Percentiles rank a stretch among this genome's conserved stretches.
Evolutionary conservation across 2,329 filamentous ascomycete genomes (phyloP).

Genomic region (Cladosporium velox): DNA sequence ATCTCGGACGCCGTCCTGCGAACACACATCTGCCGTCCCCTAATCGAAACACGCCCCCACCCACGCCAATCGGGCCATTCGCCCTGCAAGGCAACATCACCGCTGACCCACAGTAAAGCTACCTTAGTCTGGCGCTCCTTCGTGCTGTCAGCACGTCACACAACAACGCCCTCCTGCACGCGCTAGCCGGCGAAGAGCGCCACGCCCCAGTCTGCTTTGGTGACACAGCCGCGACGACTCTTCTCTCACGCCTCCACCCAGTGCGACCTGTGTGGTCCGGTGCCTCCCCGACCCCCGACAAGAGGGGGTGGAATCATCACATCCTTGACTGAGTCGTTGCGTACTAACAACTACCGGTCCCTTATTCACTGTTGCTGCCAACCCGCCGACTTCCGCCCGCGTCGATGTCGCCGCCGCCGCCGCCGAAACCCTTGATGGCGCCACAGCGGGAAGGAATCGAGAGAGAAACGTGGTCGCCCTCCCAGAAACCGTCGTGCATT

Average conservation of each 20-base stretch:
- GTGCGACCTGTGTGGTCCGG: conserved; percentile 5
- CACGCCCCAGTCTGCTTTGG: conserved; percentile 3
- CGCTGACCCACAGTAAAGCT: conserved; percentile 9
- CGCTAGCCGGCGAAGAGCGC: conserved; percentile 5
- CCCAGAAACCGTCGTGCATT: conserved; percentile 18
- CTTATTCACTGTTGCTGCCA: neutral
- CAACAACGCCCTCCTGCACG: conserved; percentile 17
- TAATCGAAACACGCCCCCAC: conserved; percentile 13
- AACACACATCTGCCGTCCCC: neutral
- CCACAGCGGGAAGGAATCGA: conserved; percentile 19
- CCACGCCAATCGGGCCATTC: conserved; percentile 13
- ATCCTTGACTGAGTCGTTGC: conserved; percentile 2
- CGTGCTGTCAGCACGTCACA: conserved; percentile 19
- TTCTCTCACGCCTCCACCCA: neutral
- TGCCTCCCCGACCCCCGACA: conserved; percentile 16
- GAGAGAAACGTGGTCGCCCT: conserved; percentile 18
- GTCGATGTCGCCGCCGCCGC: neutral
- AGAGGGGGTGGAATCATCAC: neutral
- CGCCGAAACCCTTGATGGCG: conserved; percentile 17
- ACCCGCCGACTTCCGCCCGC: neutral
- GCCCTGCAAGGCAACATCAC: conserved; percentile 8
- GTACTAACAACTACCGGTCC: neutral
- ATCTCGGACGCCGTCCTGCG: neutral
- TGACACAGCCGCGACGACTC: conserved; percentile 9
- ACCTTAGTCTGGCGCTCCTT: conserved; percentile 13